A percentile compares a stretch with the other conserved stretches of the same genome.
These are phyloP conservation scores for Cystobasidium onofrii DNA, from an alignment of 768 basidiomycete species.

Conservation along the genomic window DNA sequence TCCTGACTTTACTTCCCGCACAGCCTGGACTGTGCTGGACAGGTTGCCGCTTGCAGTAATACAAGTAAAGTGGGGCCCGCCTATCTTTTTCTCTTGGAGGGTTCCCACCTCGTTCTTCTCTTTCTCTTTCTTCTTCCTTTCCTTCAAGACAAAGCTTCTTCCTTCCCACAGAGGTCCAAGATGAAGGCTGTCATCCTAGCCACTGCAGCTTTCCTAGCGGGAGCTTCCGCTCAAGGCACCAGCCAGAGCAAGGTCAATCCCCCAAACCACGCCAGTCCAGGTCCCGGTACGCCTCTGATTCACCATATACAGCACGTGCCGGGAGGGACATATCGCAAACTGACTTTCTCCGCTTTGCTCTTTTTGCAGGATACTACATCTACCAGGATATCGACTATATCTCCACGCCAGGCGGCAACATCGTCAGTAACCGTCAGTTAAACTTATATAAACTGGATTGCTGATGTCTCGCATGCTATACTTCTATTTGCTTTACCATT, in stretches of 20 bases:
- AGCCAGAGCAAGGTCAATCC: constrained; percentile 11
- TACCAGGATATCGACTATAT: constrained; percentile 22
- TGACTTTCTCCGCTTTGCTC: neutral
- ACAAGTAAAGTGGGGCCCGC: neutral
- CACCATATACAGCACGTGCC: too few species aligned
- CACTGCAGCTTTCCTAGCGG: neutral
- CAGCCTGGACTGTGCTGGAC: neutral
- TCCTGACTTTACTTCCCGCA: neutral
- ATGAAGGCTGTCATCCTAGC: neutral
- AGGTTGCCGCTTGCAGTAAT: neutral
- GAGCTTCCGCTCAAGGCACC: neutral
- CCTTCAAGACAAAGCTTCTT: neutral
- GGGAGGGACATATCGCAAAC: too few species aligned
- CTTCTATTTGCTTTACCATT: neutral
- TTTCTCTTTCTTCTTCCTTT: neutral
- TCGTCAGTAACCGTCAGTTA: too few species aligned
- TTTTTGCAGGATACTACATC: neutral
- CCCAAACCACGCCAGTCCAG: neutral
- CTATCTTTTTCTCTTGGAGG: neutral
- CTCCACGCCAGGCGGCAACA: neutral
- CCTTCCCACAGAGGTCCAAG: neutral
- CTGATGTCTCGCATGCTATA: neutral
- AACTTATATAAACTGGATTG: too few species aligned
- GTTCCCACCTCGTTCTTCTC: neutral
- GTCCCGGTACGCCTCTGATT: neutral